Percentiles rank a stretch among this genome's conserved stretches.
These are phyloP conservation scores for Phaeoacremonium minimum DNA, from an alignment of 2,329 filamentous ascomycete species.

Conservation along the genomic window DNA sequence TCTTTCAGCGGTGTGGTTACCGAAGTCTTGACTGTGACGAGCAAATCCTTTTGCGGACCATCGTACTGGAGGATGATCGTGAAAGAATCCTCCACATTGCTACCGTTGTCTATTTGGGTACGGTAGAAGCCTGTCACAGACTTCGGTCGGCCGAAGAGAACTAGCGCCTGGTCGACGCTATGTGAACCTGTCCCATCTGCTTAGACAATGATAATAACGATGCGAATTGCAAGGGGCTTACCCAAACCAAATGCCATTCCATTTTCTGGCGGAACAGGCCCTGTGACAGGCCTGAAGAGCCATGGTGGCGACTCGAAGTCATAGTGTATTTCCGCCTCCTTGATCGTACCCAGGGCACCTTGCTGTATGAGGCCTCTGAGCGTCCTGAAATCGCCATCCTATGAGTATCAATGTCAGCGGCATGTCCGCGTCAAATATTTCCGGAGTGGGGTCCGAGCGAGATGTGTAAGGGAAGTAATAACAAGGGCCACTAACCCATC, in stretches of 20 bases:
- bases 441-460: no score
- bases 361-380: conserved; percentile 49
- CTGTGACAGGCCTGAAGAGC: no score
- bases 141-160: conserved; percentile 52
- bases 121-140: conserved; percentile 53
- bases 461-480: no score
- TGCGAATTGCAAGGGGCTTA: no score
- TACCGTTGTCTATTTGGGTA: conserved; percentile 41
- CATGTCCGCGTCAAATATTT: no score
- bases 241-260: conserved; percentile 37
- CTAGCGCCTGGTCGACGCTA: conserved; percentile 57
- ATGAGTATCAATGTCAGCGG: no score
- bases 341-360: conserved; percentile 52
- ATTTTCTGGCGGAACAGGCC: conserved; percentile 27
- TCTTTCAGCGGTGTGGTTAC: conserved; percentile 55
- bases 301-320: conserved; percentile 45
- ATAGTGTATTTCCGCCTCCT: conserved; percentile 64
- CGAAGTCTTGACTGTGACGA: conserved; percentile 57
- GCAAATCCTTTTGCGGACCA: conserved; percentile 32
- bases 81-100: conserved; percentile 37
- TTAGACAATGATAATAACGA: no score
- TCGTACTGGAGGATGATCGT: conserved; percentile 58
- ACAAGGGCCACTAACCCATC: no score
- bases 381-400: conserved; percentile 63
- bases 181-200: no score